These are phyloP conservation scores for Kregervanrija delftensis DNA, from an alignment of 805 yeast genomes.

Conservation along the genomic window DNA sequence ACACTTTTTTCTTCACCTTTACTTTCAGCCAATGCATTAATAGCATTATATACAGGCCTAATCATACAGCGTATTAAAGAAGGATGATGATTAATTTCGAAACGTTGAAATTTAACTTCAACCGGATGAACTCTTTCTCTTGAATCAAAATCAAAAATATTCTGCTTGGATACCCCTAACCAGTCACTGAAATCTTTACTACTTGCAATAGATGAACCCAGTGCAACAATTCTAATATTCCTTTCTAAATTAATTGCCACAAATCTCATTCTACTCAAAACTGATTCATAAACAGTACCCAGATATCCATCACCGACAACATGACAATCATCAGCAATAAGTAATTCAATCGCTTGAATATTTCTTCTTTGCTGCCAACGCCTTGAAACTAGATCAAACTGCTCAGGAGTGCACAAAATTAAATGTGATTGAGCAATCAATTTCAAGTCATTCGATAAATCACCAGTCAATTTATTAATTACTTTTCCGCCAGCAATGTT, in stretches of 20 bases:
- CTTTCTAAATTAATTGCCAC: slow-evolving; percentile 60
- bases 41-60: slow-evolving; percentile 39
- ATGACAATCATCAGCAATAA: slow-evolving; percentile 74
- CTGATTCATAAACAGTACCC: slow-evolving; percentile 64
- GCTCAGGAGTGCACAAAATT: slow-evolving; percentile 70
- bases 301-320: slow-evolving; percentile 45
- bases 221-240: slow-evolving; percentile 55
- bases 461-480: slow-evolving; percentile 54
- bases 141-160: slow-evolving; percentile 66
- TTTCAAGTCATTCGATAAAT: slow-evolving; percentile 45
- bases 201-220: slow-evolving; percentile 65
- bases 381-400: slow-evolving; percentile 66
- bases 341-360: slow-evolving; percentile 57
- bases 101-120: slow-evolving; percentile 49
- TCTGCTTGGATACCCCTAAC: slow-evolving; percentile 63
- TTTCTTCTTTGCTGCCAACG: slow-evolving; percentile 78
- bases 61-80: slow-evolving; percentile 47
- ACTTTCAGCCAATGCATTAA: slow-evolving; percentile 27
- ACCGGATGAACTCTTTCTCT: slow-evolving; percentile 49
- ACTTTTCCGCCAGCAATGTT: slow-evolving; percentile 49
- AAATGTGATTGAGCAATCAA: slow-evolving; percentile 57
- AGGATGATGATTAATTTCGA: slow-evolving; percentile 41
- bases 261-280: slow-evolving; percentile 65
- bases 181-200: slow-evolving; percentile 79
- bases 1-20: slow-evolving; percentile 30